Base-by-base conservation (phyloP, 2,329 filamentous ascomycete species). In the Ceratocystis variospora region DNA sequence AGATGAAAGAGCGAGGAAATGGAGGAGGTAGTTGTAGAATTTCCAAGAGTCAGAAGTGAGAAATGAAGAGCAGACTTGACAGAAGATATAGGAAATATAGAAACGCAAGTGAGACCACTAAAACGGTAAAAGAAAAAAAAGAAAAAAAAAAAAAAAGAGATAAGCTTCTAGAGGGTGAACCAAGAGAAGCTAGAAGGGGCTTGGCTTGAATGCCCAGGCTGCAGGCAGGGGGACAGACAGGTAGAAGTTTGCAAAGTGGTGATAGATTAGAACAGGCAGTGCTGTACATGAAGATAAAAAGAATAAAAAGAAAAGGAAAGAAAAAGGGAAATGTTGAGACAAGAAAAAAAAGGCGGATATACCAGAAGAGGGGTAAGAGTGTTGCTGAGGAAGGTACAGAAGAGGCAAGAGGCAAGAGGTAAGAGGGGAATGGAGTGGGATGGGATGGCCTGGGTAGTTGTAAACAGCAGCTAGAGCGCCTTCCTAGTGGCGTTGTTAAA, bases 31-130 rank as follows among this genome's bases (percentile, higher is more conserved):
- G 33, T 28, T 5, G 61, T 41, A 10, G 37, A 41, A 17, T 25
- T 12, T 41, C 17, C 5, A 65, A 22, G 48, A 2, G 25, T 50
- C 22, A n/a, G 5, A 12, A 17, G 28, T 19, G 22, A 28, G 61
- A 17, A 31, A 25, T 31, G 37, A 61, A 66, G 41, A 46, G 31
- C 17, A 65, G 53, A 6, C 22, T 33, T 33, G 28, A 45, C 25
- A 63, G 44, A 65, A 33, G 41, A 63, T 50, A 55, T 41, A 67
- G 31, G n/a, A 45, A 50, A 62, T 45, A 64, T 45, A 48, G 50
- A 22, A n/a, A 19, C 45, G 41, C 28, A 61, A 22, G 57, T 55
- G 44, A 53, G 19, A 22, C 31, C 50, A 62, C 48, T 28, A 46
- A 37, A 22, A 33, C 7, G 45, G 25, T 10, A 46, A 41, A 31